Base-by-base conservation (phyloP, 495 filamentous ascomycete species). In the Patellaria atrata region DNA sequence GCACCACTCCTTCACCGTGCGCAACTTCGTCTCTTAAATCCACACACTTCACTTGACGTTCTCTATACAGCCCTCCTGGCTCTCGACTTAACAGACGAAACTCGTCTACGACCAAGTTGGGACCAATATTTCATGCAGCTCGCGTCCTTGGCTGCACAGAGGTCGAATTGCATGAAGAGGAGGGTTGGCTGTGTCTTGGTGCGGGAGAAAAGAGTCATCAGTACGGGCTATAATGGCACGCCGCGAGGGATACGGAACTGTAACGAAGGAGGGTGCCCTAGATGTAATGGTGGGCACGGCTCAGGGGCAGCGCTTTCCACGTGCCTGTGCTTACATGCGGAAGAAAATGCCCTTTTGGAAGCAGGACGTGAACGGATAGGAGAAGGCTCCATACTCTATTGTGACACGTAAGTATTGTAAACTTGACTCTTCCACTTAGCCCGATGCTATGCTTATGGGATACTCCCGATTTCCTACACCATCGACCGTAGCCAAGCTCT, bases 41-140 rank as follows among this genome's bases (percentile, higher is more conserved):
- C 77, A 3, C 77, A 82, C 0, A 68, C 72, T 20, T 73, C 75
- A 17, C 55, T 93, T 3, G 51, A 71, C 17, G 67, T 71, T 52
- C 63, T 97, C 2, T 71, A 82, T 51, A 53, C 59, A 9, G 69
- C 79, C 4, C 68, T 97, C 6, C 58, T 67, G 29, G 55, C 62
- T 13, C 68, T 94, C 5, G 67, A 89, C 47, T 64, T 96, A 21
- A 64, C 79, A 8, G 72, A 89, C 53, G 71, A 78, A 21, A 65
- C 80, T 46, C 77, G 89, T 3, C 60, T 96, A 18, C 71, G 89
- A 1, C 89, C 89, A n/a, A 79, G 68, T 38, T 97, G 89, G 89
- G 89, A 97, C 56, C 70, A 82, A 44, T 97, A 97, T 60, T 97
- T 97, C 56, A 97, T 97, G 89, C 67, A 80, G 35, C 65, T 97